phyloP scores from a whole-genome alignment of 805 yeast genomes.

The Ogataea nakhonphanomensis region DNA sequence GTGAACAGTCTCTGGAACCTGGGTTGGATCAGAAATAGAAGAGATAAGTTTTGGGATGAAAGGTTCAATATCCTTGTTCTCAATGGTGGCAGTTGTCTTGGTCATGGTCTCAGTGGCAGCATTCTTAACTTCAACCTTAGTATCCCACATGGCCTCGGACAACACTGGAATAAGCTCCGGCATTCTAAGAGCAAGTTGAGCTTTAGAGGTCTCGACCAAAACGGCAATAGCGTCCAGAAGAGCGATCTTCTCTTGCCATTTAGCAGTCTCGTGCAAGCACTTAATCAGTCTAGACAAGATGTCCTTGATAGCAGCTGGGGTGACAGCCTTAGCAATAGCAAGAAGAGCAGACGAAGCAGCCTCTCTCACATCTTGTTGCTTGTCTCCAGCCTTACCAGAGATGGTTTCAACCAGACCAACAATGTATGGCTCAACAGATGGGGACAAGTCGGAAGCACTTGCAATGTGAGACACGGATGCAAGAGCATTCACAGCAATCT shows the following conservation, averaged over 20 bases:
- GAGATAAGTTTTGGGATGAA: constrained; percentile 96
- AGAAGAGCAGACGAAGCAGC: constrained; percentile 73
- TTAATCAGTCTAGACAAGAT: constrained; percentile 76
- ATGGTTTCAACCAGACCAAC: constrained; percentile 73
- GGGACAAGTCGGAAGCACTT: constrained; percentile 68
- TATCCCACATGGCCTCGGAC: constrained; percentile 99
- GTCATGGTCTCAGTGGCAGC: constrained; percentile 96
- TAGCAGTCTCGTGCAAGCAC: constrained; percentile 68
- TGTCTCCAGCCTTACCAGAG: constrained; percentile 84
- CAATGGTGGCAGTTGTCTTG: constrained; percentile 95
- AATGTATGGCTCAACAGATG: constrained; percentile 94
- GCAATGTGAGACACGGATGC: constrained; percentile 85
- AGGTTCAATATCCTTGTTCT: constrained; percentile 99
- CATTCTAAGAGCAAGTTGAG: constrained; percentile 97
- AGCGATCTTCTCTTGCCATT: constrained; percentile 98
- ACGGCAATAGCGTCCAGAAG: constrained; percentile 79
- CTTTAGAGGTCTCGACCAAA: constrained; percentile 91
- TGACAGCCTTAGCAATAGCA: constrained; percentile 75
- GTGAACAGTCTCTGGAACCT: constrained; percentile 99
- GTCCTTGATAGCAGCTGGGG: constrained; percentile 92
- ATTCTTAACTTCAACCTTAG: constrained; percentile 95
- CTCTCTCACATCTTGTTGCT: constrained; percentile 69
- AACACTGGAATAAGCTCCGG: constrained; percentile 98
- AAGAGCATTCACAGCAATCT: constrained; percentile 77
- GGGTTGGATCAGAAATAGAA: constrained; percentile 95